Evolutionary conservation across 495 filamentous ascomycete species (phyloP).

Genomic region (Letharia columbiana): DNA sequence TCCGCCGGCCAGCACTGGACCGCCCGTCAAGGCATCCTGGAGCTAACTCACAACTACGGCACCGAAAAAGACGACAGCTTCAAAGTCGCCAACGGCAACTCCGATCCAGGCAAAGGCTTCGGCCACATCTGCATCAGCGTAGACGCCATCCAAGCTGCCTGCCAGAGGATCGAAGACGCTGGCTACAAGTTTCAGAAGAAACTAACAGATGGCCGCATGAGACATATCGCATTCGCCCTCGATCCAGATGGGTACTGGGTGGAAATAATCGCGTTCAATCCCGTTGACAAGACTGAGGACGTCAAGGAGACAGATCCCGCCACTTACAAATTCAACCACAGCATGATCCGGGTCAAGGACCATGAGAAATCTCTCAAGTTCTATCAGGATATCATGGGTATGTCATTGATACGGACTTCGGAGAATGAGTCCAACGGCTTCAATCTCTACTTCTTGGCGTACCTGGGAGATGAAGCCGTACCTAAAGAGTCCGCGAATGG

Average conservation of each 20-base stretch:
- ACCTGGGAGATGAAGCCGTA: constrained; percentile 44
- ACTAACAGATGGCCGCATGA: constrained; percentile 78
- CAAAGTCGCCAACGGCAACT: constrained; percentile 81
- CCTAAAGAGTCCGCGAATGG: constrained; percentile 40
- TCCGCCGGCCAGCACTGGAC: constrained; percentile 58
- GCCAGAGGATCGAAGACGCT: constrained; percentile 76
- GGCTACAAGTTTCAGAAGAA: constrained; percentile 94
- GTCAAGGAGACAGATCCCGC: constrained; percentile 44
- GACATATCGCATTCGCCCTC: constrained; percentile 79
- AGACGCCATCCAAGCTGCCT: constrained; percentile 84
- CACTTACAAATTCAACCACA: constrained; percentile 63
- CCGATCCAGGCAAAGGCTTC: constrained; percentile 76
- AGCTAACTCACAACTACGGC: constrained; percentile 95
- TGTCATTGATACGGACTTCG: constrained; percentile 64
- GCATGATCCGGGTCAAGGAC: constrained; percentile 94
- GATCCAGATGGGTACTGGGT: constrained; percentile 96
- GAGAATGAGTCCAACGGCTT: constrained; percentile 67
- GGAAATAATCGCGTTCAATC: constrained; percentile 50
- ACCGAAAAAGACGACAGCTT: constrained; percentile 81
- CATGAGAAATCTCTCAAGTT: constrained; percentile 74
- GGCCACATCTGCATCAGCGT: constrained; percentile 84
- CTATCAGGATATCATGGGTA: constrained; percentile 85
- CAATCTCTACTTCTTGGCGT: constrained; percentile 90
- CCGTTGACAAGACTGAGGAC: constrained; percentile 42
- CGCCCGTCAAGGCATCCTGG: constrained; percentile 81